phyloP scores from a whole-genome alignment of 192 early-diverging fungal genomes.

The Podila minutissima region DNA sequence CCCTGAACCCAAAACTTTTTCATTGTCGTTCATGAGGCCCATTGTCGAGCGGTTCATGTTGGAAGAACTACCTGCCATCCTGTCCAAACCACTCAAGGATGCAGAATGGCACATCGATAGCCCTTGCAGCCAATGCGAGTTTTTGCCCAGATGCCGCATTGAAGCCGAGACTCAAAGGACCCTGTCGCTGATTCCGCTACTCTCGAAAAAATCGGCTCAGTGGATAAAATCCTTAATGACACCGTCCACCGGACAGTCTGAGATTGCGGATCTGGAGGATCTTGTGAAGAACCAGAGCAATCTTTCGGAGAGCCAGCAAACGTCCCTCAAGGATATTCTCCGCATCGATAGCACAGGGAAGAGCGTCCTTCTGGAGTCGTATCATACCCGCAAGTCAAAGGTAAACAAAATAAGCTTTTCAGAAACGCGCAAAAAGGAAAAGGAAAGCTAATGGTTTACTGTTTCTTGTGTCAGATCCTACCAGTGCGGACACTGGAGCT shows the following conservation, averaged over 20 bases:
- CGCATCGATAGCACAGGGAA: not conserved
- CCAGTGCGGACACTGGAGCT: conserved; percentile 27
- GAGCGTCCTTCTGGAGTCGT: conserved; percentile 14
- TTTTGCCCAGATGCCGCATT: conserved; percentile 16
- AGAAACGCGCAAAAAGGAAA: too few relatives aligned
- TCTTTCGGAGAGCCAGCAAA: not conserved
- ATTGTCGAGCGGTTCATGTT: conserved; percentile 36
- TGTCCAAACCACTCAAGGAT: conserved; percentile 17
- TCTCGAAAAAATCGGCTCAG: conserved; percentile 30
- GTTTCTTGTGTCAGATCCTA: conserved; percentile 13
- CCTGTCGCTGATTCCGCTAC: conserved; percentile 29
- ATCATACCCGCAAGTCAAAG: not conserved
- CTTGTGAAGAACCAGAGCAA: conserved; percentile 2
- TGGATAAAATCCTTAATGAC: conserved; percentile 27
- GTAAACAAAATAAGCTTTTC: not conserved
- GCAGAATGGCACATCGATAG: conserved; percentile 39
- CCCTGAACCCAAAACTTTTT: conserved; percentile 26
- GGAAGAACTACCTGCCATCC: conserved; percentile 24
- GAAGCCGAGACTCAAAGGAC: conserved; percentile 31
- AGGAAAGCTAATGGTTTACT: not conserved
- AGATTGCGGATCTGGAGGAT: conserved; percentile 41
- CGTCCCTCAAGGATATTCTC: conserved; percentile 10
- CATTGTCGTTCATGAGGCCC: conserved; percentile 38
- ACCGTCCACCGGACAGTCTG: not conserved
- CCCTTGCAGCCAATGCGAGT: conserved; percentile 44